Percentiles rank a stretch among this genome's conserved stretches.
phyloP scores from a whole-genome alignment of 345 rosid genomes.

The Moricandia arvensis region DNA sequence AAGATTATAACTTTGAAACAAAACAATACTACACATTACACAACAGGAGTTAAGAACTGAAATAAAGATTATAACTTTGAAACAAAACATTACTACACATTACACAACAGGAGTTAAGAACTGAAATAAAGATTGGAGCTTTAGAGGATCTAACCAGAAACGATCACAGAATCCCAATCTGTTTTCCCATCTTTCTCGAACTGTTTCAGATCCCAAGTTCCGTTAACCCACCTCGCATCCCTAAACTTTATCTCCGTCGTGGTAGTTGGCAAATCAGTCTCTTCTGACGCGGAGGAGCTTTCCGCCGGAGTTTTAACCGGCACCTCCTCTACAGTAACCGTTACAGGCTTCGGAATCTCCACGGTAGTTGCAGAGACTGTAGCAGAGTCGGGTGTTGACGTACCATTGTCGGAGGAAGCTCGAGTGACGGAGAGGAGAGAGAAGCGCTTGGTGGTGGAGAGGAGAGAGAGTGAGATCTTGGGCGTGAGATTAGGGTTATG shows the following conservation, averaged over 20 bases:
- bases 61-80: not conserved
- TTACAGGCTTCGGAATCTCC: slow-evolving; percentile 23
- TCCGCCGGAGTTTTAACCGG: slow-evolving; percentile 9
- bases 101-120: not conserved
- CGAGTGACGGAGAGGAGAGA: slow-evolving; percentile 37
- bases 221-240: slow-evolving; percentile 73
- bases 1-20: not conserved
- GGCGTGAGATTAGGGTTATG: slow-evolving; percentile 40
- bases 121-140: not conserved
- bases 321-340: not conserved
- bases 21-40: not conserved
- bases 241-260: slow-evolving; percentile 40
- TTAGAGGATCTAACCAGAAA: slow-evolving; percentile 62
- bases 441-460: slow-evolving; percentile 45
- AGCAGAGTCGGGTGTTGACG: slow-evolving; percentile 43
- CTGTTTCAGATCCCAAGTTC: slow-evolving; percentile 92
- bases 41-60: too few relatives aligned
- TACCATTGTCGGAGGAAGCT: slow-evolving; percentile 56
- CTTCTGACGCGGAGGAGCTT: slow-evolving; percentile 30
- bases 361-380: slow-evolving; percentile 38
- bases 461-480: slow-evolving; percentile 38
- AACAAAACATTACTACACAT: not conserved
- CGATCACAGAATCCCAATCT: slow-evolving; percentile 93
- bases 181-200: slow-evolving; percentile 66
- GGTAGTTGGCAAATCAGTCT: slow-evolving; percentile 5